Evolutionary conservation across 164 flowering plant genomes (phyloP).

Genomic region (Nymphaea colorata): DNA sequence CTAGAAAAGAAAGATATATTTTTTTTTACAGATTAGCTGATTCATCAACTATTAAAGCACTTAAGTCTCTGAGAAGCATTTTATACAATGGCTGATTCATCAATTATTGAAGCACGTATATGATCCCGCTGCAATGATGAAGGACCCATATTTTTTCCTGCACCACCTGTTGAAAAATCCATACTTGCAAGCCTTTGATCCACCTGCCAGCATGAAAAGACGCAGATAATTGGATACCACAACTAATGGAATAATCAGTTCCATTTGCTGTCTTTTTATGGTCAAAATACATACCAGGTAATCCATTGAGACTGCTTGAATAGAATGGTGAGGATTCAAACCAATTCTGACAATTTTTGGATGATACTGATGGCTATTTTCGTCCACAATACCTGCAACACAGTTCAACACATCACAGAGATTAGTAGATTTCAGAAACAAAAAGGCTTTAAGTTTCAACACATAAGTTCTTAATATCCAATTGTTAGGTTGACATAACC

Average conservation of each 20-base stretch:
- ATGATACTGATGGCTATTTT: constrained; percentile 58
- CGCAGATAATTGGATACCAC: neutral
- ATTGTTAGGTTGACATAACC: no score
- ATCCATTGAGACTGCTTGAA: constrained; percentile 82
- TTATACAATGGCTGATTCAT: constrained; percentile 92
- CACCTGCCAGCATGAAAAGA: constrained; percentile 36
- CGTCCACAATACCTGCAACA: constrained; percentile 78
- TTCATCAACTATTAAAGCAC: no score
- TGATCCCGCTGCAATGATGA: constrained; percentile 48
- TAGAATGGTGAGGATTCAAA: constrained; percentile 87
- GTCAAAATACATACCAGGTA: constrained; percentile 49
- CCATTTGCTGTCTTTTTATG: neutral
- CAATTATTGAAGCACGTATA: constrained; percentile 66
- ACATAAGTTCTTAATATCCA: no score
- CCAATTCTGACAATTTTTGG: constrained; percentile 99
- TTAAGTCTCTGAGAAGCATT: no score
- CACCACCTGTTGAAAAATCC: constrained; percentile 30
- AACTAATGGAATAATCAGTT: neutral
- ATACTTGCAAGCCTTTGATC: constrained; percentile 55
- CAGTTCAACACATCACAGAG: no score
- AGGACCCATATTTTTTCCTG: constrained; percentile 43
- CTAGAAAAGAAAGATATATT: no score
- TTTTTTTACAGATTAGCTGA: constrained; percentile 1
- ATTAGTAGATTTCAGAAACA: no score
- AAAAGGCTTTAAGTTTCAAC: no score